Conservation (phyloP, 2,329 filamentous ascomycete genomes). For the Colletotrichum sp. region DNA sequence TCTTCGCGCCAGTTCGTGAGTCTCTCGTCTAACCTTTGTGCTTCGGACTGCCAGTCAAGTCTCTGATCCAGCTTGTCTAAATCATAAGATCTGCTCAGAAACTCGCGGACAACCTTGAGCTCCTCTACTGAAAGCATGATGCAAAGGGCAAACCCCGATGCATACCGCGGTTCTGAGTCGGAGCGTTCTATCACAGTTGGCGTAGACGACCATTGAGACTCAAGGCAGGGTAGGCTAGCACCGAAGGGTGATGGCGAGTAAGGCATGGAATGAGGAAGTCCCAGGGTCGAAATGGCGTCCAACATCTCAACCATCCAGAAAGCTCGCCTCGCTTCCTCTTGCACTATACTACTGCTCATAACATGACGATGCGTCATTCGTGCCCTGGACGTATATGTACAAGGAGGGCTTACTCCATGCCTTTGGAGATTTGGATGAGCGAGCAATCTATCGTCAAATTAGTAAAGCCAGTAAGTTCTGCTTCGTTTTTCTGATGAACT, state of each 20-base stretch:
- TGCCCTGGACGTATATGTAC: background rate
- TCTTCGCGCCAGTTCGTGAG: background rate
- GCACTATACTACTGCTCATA: fast-evolving
- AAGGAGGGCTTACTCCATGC: background rate
- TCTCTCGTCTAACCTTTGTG: background rate
- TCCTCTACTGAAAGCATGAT: background rate
- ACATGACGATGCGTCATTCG: fast-evolving
- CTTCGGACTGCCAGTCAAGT: background rate
- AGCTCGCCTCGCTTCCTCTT: background rate
- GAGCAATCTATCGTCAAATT: background rate
- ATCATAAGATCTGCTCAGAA: background rate
- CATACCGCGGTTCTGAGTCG: background rate
- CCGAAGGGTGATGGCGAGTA: background rate
- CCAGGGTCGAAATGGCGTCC: background rate
- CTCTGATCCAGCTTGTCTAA: background rate
- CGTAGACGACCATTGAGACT: background rate
- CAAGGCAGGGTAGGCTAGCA: background rate
- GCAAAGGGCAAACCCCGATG: background rate
- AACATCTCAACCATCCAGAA: background rate
- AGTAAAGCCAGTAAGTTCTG: background rate
- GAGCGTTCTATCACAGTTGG: background rate
- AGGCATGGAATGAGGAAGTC: background rate
- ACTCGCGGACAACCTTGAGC: background rate
- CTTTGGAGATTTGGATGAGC: background rate
- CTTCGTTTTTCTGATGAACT: background rate